These are phyloP conservation scores for Phytophthora sp. DNA, from an alignment of 352 stramenopile species.

Conservation along the genomic window DNA sequence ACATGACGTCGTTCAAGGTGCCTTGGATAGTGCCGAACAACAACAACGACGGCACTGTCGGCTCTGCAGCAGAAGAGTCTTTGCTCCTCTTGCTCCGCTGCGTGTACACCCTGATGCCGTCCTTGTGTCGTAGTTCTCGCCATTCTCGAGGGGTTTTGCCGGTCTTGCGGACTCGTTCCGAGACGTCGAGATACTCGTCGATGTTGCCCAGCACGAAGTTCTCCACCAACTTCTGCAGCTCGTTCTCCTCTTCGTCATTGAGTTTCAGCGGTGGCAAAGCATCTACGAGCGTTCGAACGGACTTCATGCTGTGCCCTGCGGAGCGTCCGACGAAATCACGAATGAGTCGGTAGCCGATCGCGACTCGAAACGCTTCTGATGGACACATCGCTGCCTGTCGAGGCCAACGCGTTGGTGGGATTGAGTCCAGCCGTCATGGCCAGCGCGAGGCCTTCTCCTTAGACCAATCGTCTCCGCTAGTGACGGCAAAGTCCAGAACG, in stretches of 20 bases:
- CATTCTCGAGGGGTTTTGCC: slow-evolving; percentile 26
- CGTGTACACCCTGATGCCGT: slow-evolving; percentile 31
- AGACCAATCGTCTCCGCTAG: slow-evolving; percentile 9
- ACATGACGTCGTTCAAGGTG: slow-evolving; percentile 52
- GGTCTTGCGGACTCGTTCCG: slow-evolving; percentile 38
- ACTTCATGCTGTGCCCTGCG: slow-evolving; percentile 10
- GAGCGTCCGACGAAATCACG: slow-evolving; percentile 9
- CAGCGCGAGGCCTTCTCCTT: slow-evolving; percentile 11
- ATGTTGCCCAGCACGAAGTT: slow-evolving; percentile 40
- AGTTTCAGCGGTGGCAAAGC: slow-evolving; percentile 37
- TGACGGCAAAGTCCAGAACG: slow-evolving; percentile 14
- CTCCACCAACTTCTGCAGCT: slow-evolving; percentile 32
- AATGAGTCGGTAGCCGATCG: slow-evolving; percentile 7
- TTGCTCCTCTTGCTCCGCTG: slow-evolving; percentile 18
- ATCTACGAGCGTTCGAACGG: slow-evolving; percentile 17
- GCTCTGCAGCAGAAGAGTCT: neutral
- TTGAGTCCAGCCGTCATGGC: slow-evolving; percentile 7
- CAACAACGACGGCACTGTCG: slow-evolving; percentile 24
- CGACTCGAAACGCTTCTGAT: too few relatives aligned
- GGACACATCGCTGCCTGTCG: neutral
- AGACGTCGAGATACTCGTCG: slow-evolving; percentile 40
- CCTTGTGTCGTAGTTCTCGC: slow-evolving; percentile 38
- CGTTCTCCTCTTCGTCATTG: slow-evolving; percentile 17
- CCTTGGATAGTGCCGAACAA: slow-evolving; percentile 31
- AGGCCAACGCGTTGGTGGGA: neutral